These are phyloP conservation scores for Aquilaria yunnanensis DNA, from an alignment of 345 rosid genomes.

Conservation along the genomic window DNA sequence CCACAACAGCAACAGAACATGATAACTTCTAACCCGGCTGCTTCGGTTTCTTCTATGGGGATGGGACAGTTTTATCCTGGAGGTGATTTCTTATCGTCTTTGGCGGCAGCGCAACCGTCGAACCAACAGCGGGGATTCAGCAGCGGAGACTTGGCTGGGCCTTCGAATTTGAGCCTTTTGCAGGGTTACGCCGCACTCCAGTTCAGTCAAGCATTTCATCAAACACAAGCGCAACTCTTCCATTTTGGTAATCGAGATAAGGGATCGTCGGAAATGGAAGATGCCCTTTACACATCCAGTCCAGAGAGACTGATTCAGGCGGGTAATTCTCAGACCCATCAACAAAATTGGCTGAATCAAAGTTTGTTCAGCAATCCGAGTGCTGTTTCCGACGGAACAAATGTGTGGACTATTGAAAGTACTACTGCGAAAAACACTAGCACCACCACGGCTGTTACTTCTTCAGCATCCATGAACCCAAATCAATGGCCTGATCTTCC, in stretches of 20 bases:
- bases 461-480: conserved; percentile 26
- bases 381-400: conserved; percentile 17
- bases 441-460: conserved; percentile 10
- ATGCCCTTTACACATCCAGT: conserved; percentile 15
- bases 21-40: conserved; percentile 17
- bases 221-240: conserved; percentile 19
- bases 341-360: conserved; percentile 30
- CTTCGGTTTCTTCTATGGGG: conserved; percentile 18
- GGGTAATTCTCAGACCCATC: conserved; percentile 11
- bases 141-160: conserved; percentile 14
- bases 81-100: conserved; percentile 30
- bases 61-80: conserved; percentile 25
- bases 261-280: neutral
- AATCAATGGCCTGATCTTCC: conserved; percentile 29
- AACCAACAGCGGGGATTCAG: conserved; percentile 20
- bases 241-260: conserved; percentile 15
- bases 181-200: conserved; percentile 23
- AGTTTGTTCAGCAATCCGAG: conserved; percentile 19
- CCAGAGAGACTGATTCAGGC: conserved; percentile 18
- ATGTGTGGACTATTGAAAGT: conserved; percentile 23
- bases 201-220: conserved; percentile 23
- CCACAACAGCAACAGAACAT: conserved; percentile 6
- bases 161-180: conserved; percentile 32
- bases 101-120: conserved; percentile 22
- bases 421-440: conserved; percentile 10